Conservation (phyloP, 106 monocot genomes). For the Triglochin maritima region DNA sequence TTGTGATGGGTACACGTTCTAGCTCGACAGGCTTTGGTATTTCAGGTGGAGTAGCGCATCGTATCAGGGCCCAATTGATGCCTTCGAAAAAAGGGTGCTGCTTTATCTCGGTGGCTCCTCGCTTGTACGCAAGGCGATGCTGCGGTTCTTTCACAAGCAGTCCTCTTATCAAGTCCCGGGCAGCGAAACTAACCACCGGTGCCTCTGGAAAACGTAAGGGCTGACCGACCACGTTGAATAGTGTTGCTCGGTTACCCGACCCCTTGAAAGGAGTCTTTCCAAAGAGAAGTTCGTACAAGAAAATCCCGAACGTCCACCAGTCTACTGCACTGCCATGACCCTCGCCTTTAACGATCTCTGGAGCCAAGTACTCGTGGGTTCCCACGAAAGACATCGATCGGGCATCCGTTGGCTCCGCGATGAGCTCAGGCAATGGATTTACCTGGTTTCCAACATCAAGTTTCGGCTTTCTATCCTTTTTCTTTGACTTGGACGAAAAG, state of each 20-base stretch:
- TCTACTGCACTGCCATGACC: slow-evolving; percentile 27
- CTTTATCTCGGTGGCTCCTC: slow-evolving; percentile 19
- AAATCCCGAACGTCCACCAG: slow-evolving; percentile 26
- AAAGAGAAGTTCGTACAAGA: slow-evolving; percentile 17
- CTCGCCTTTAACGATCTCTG: slow-evolving; percentile 20
- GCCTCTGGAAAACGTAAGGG: slow-evolving; percentile 16
- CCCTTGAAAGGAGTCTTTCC: slow-evolving; percentile 23
- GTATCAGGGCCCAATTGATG: slow-evolving; percentile 22
- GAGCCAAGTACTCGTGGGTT: slow-evolving; percentile 22
- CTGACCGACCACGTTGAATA: slow-evolving; percentile 20
- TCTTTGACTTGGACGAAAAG: slow-evolving; percentile 16
- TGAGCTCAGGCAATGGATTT: slow-evolving; percentile 18
- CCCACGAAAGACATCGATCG: slow-evolving; percentile 27
- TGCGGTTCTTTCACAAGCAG: slow-evolving; percentile 21
- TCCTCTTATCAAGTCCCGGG: slow-evolving; percentile 15
- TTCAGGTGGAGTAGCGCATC: slow-evolving; percentile 17
- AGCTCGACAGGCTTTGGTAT: slow-evolving; percentile 8
- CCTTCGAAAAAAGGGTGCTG: slow-evolving; percentile 26
- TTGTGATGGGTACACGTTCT: background rate
- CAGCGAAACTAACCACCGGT: slow-evolving; percentile 12
- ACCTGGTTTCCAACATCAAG: slow-evolving; percentile 12
- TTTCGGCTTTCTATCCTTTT: slow-evolving; percentile 8
- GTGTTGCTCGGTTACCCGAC: slow-evolving; percentile 14
- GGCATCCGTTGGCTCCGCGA: slow-evolving; percentile 22
- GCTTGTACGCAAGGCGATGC: slow-evolving; percentile 18